Evolutionary conservation across 1,139 yeast species (phyloP).

Genomic region (Magnusiomyces magnusii): DNA sequence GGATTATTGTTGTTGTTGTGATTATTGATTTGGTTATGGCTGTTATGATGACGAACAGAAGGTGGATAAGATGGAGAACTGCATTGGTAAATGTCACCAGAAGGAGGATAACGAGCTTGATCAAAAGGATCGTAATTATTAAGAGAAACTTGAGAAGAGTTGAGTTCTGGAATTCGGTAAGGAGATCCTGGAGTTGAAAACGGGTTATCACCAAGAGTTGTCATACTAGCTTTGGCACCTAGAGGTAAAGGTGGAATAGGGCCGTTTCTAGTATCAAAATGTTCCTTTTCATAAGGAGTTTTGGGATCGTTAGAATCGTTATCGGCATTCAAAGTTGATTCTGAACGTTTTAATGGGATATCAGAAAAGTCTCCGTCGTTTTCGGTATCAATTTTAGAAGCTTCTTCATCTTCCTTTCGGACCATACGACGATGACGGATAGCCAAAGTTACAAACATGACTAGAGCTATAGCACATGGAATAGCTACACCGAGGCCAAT

Average conservation of each 20-base stretch:
- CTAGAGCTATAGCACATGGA: slow-evolving; percentile 31
- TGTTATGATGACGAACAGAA: slow-evolving; percentile 5
- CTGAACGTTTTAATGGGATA: background rate
- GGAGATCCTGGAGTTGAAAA: slow-evolving; percentile 4
- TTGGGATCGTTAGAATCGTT: slow-evolving; percentile 2
- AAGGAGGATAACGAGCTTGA: slow-evolving; percentile 12
- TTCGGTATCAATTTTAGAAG: slow-evolving; percentile 32
- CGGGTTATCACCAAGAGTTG: slow-evolving; percentile 10
- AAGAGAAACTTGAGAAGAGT: slow-evolving; percentile 12
- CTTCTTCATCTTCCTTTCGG: slow-evolving; percentile 32
- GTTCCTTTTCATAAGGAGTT: background rate
- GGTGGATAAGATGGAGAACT: slow-evolving; percentile 12
- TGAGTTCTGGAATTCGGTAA: slow-evolving; percentile 7
- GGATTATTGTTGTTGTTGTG: slow-evolving; percentile 11
- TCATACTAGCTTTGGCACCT: background rate
- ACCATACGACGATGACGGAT: slow-evolving; percentile 30
- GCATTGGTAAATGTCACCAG: slow-evolving; percentile 9
- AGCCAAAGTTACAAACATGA: slow-evolving; percentile 30
- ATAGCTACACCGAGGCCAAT: slow-evolving; percentile 37
- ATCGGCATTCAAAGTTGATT: background rate
- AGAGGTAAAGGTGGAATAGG: slow-evolving; percentile 7
- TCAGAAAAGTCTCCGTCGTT: slow-evolving; percentile 15
- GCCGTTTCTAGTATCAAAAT: background rate
- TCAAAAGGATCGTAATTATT: slow-evolving; percentile 13
- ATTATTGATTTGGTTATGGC: slow-evolving; percentile 9